A percentile compares a stretch with the other conserved stretches of the same genome.
Evolutionary conservation across 495 filamentous ascomycete species (phyloP).

Genomic region (Lophiotrema nucula): DNA sequence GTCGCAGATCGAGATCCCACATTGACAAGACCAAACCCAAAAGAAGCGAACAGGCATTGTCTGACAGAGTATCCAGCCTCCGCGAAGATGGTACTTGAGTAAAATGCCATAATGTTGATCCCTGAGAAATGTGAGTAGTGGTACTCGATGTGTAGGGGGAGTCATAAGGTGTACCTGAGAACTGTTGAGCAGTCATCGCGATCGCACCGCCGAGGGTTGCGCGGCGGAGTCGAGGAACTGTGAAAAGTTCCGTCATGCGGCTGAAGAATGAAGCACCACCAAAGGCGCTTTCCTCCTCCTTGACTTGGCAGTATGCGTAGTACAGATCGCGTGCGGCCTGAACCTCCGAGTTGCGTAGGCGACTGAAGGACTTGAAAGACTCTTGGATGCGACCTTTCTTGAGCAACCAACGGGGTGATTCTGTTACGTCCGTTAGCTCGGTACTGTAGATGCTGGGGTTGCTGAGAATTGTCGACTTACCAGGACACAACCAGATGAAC

Average conservation of each 20-base stretch:
- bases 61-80: constrained; percentile 6
- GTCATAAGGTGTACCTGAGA: too few species aligned
- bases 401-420: constrained; percentile 25
- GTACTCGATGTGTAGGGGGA: too few species aligned
- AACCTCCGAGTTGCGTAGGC: constrained; percentile 11
- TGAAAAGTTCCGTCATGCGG: constrained; percentile 16
- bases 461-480: not conserved
- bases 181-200: constrained; percentile 21
- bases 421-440: not conserved
- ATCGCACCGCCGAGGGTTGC: constrained; percentile 7
- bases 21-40: constrained; percentile 8
- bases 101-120: constrained; percentile 8
- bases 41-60: not conserved
- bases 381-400: constrained; percentile 18
- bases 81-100: constrained; percentile 10
- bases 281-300: constrained; percentile 12
- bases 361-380: constrained; percentile 11
- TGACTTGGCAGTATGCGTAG: constrained; percentile 18
- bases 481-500: constrained; percentile 8
- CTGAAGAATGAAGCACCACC: not conserved
- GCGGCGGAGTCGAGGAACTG: constrained; percentile 24
- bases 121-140: constrained; percentile 4
- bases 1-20: not conserved
- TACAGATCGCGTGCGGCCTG: constrained; percentile 24
- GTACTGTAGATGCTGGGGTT: not conserved